phyloP scores from a whole-genome alignment of 2,329 filamentous ascomycete genomes.

The Claviceps paspali region DNA sequence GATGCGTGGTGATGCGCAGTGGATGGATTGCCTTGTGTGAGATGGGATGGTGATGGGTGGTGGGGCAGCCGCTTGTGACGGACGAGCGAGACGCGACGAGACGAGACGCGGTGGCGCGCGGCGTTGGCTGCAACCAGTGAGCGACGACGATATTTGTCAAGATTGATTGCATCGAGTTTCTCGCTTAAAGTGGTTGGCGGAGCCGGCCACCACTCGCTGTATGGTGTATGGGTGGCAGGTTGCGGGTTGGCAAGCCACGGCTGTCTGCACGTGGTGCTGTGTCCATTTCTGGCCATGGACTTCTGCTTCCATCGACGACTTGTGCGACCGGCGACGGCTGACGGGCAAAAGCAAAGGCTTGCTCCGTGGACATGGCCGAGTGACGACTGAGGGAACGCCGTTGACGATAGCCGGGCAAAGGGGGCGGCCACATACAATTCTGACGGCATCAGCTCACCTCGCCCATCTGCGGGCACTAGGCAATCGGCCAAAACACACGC shows the following conservation, averaged over 20 bases:
- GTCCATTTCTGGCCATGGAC: background rate
- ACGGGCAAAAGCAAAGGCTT: too few species aligned
- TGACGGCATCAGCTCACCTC: too few species aligned
- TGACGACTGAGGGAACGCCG: too few species aligned
- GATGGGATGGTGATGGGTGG: background rate
- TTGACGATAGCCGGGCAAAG: too few species aligned
- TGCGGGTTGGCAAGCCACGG: background rate
- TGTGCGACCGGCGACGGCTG: background rate
- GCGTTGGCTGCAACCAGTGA: background rate
- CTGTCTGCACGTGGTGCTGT: constrained; percentile 1
- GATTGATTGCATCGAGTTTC: background rate
- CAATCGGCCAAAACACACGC: too few species aligned
- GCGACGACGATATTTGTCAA: too few species aligned
- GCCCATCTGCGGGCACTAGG: too few species aligned
- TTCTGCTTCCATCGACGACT: background rate
- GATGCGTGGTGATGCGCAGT: background rate
- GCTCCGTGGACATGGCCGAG: too few species aligned
- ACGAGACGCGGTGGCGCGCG: background rate
- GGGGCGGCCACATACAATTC: too few species aligned
- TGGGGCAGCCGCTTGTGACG: constrained; percentile 6
- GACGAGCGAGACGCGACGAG: background rate
- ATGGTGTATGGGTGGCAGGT: background rate
- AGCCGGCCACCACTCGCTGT: too few species aligned
- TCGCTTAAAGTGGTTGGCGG: background rate
- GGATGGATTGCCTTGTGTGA: background rate